A percentile compares a stretch with the other conserved stretches of the same genome.
phyloP scores from a whole-genome alignment of 2,329 filamentous ascomycete species.

The Ceratocystis colombiana region DNA sequence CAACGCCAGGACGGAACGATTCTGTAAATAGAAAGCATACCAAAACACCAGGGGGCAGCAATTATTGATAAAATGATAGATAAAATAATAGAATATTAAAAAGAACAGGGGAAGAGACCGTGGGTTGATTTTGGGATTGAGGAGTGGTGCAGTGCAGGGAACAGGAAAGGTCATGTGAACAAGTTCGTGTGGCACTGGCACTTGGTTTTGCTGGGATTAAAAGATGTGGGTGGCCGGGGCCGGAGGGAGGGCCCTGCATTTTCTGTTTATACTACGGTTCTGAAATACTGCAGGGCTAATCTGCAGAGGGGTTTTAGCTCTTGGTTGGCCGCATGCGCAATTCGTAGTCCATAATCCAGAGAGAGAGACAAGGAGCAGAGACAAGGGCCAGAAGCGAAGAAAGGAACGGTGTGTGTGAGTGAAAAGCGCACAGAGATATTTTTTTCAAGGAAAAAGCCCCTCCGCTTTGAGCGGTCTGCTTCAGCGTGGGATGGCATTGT shows the following conservation, averaged over 20 bases:
- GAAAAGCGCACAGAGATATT: neutral
- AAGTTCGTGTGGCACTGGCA: conserved; percentile 17
- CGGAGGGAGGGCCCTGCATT: conserved; percentile 15
- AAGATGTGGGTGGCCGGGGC: neutral
- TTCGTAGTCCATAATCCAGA: too few relatives aligned
- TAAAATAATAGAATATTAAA: neutral
- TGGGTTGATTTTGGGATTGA: conserved; percentile 7
- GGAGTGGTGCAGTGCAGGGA: conserved; percentile 4
- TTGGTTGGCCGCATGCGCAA: conserved; percentile 24
- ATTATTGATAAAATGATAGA: neutral
- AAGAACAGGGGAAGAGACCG: neutral
- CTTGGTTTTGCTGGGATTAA: neutral
- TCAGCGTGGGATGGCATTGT: too few relatives aligned
- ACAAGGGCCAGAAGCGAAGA: neutral
- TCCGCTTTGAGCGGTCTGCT: too few relatives aligned
- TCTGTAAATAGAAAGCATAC: neutral
- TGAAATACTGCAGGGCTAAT: too few relatives aligned
- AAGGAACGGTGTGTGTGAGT: neutral
- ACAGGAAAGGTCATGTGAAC: conserved; percentile 12
- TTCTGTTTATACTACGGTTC: neutral
- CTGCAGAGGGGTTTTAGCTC: conserved; percentile 12
- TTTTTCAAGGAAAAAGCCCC: too few relatives aligned
- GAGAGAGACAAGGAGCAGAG: neutral
- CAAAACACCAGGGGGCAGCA: neutral
- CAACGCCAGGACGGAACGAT: neutral